These are phyloP conservation scores for Harringtonia lauricola DNA, from an alignment of 2,329 filamentous ascomycete genomes.

Conservation along the genomic window DNA sequence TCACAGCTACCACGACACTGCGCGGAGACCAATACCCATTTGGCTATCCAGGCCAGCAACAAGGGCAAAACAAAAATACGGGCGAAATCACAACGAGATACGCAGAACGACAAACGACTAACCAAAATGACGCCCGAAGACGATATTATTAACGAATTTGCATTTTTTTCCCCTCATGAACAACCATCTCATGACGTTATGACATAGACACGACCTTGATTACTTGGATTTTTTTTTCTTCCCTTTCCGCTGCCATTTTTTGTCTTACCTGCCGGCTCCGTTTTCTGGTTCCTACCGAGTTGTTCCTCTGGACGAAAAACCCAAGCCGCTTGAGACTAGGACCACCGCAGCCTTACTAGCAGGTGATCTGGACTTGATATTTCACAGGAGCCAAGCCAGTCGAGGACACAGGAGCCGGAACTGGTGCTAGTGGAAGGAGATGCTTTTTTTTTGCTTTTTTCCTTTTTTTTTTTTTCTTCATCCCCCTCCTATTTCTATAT, in stretches of 20 bases:
- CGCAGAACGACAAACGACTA: neutral
- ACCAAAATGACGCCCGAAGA: neutral
- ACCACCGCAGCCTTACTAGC: too few relatives aligned
- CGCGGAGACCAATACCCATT: slow-evolving; percentile 15
- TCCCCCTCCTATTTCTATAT: neutral
- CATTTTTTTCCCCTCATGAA: neutral
- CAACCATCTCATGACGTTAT: slow-evolving; percentile 9
- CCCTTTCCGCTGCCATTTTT: neutral
- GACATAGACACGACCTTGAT: slow-evolving; percentile 4
- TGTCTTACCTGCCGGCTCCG: neutral
- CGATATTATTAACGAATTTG: slow-evolving; percentile 5
- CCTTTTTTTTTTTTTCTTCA: neutral
- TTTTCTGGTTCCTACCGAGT: too few relatives aligned
- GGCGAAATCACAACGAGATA: neutral
- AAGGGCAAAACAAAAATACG: neutral
- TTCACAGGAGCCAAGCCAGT: too few relatives aligned
- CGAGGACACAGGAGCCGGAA: too few relatives aligned
- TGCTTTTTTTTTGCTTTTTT: neutral
- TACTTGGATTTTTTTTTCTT: neutral
- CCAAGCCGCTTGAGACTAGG: neutral
- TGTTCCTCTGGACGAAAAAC: too few relatives aligned
- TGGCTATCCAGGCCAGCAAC: slow-evolving; percentile 5
- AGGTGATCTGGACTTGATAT: too few relatives aligned
- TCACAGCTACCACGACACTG: slow-evolving; percentile 19
- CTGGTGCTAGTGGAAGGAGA: too few relatives aligned